These are phyloP conservation scores for Mycena epipterygia DNA, from an alignment of 768 basidiomycete genomes.

Conservation along the genomic window DNA sequence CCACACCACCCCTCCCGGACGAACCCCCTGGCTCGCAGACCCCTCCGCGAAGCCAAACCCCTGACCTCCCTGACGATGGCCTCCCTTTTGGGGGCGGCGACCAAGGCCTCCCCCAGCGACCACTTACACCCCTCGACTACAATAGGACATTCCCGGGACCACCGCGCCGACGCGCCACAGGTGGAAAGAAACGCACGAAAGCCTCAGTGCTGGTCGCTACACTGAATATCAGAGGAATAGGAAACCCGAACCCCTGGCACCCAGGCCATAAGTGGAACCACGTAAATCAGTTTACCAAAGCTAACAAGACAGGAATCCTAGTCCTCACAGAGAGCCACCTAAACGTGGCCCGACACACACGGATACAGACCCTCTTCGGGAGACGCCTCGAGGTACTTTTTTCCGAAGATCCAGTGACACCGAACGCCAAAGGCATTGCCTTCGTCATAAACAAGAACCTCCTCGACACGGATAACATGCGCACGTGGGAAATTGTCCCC, in stretches of 20 bases:
- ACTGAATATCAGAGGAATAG: slow-evolving; percentile 13
- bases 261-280: slow-evolving; percentile 9
- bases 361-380: neutral
- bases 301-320: slow-evolving; percentile 44
- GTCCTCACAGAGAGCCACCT: slow-evolving; percentile 51
- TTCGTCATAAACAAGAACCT: too few relatives aligned
- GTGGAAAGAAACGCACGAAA: neutral
- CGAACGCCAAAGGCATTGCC: too few relatives aligned
- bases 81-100: too few relatives aligned
- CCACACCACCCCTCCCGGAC: too few relatives aligned
- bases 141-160: neutral
- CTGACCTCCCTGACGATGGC: too few relatives aligned
- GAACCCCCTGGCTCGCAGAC: too few relatives aligned
- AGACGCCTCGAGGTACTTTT: slow-evolving; percentile 35
- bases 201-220: neutral
- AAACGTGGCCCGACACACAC: neutral
- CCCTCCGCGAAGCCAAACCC: too few relatives aligned
- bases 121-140: neutral
- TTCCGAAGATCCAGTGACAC: slow-evolving; percentile 32
- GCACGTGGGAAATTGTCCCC: too few relatives aligned
- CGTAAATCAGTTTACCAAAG: slow-evolving; percentile 33
- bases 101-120: neutral
- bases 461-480: too few relatives aligned
- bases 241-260: neutral
- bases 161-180: neutral